Evolutionary conservation across 78 protist species (phyloP), one percentile per base, ranked within the genome.

Genomic region (Protostelium mycophagum): DNA sequence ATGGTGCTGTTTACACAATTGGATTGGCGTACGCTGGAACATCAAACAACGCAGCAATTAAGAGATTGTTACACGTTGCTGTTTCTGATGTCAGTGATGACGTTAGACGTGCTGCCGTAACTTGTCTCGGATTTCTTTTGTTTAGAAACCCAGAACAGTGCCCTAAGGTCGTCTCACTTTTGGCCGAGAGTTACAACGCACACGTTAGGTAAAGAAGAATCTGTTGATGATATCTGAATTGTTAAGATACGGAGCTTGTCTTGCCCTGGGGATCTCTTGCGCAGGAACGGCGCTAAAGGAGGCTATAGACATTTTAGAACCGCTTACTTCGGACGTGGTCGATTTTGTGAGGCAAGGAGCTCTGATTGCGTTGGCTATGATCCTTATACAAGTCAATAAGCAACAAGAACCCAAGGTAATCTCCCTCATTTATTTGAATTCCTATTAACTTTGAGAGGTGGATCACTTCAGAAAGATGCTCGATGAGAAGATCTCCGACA

Each of bases 81-180:
- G 99, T 98, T 1, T 88, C 96, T 38, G 99, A 99, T 89, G 99
- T 97, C 23, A 87, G 37, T 31, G 99, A 98, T 88, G 99, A 99
- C 51, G 99, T 99, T 36, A 95, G 99, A 38, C 95, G 99, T 37
- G 99, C 99, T 0, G 99, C 99, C 1, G 99, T 98, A 36, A 98
- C 96, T 0, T 88, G 95, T 35, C 91, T 99, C 35, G 99, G 99
- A 83, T 99, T 98, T 88, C 89, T 99, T 9, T 90, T 96, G 63
- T 86, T 93, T 38, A 88, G 91, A 39, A 89, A 91, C 34, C 99
- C 99, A 51, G 92, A 96, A 88, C 95, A 87, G 84, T 93, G 97
- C 89, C 97, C 98, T 83, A 83, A 95, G 86, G 63, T 98, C 31
- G 97, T 97, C 37, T 36, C 93, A 28, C 92, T 98, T 29, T 89